Evolutionary conservation across 305 asterid species (phyloP).

Genomic region (Caryopteris hybrid): DNA sequence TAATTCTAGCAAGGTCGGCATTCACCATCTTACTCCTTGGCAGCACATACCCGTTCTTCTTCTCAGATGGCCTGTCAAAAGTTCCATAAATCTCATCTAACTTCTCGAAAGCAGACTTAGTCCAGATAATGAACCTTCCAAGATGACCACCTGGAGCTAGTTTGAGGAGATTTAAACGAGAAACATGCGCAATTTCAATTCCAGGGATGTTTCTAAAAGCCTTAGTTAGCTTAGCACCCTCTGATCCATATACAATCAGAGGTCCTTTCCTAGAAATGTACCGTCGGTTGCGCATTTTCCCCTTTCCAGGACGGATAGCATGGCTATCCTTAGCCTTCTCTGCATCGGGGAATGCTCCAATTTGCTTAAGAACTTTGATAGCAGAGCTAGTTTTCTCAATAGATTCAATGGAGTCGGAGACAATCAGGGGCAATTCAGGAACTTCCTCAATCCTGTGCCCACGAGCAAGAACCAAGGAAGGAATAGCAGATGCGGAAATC

Average conservation of each 20-base stretch:
- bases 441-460: slow-evolving; percentile 73
- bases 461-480: slow-evolving; percentile 63
- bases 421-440: slow-evolving; percentile 66
- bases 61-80: slow-evolving; percentile 59
- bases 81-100: slow-evolving; percentile 68
- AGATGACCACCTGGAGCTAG: slow-evolving; percentile 84
- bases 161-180: slow-evolving; percentile 55
- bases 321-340: slow-evolving; percentile 77
- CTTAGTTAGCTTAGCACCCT: slow-evolving; percentile 69
- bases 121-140: slow-evolving; percentile 79
- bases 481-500: slow-evolving; percentile 77
- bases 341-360: slow-evolving; percentile 74
- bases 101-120: slow-evolving; percentile 73
- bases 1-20: slow-evolving; percentile 87
- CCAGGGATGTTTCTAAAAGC: slow-evolving; percentile 85
- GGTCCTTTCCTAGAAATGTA: slow-evolving; percentile 75
- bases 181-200: slow-evolving; percentile 68
- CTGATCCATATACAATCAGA: slow-evolving; percentile 68
- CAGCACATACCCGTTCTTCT: slow-evolving; percentile 69
- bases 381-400: slow-evolving; percentile 76
- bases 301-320: slow-evolving; percentile 70
- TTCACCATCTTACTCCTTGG: slow-evolving; percentile 82
- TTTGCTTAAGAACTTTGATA: slow-evolving; percentile 51
- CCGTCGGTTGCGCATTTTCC: slow-evolving; percentile 76
- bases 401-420: slow-evolving; percentile 64